phyloP scores from a whole-genome alignment of 768 basidiomycete genomes.

The Tylopilus balloui region DNA sequence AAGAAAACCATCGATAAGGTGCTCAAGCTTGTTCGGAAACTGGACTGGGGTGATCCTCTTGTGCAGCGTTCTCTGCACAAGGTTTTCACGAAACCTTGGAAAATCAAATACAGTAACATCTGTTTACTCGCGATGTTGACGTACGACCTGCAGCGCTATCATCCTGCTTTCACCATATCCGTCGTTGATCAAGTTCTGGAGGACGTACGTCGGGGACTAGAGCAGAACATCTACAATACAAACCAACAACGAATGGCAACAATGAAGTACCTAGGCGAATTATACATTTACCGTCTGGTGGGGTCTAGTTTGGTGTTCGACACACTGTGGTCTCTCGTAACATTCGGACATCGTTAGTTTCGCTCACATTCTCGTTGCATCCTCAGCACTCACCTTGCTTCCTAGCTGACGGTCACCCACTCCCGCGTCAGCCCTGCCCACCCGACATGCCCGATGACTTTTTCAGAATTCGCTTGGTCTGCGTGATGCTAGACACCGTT shows the following conservation, averaged over 20 bases:
- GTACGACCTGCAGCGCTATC: conserved; percentile 91
- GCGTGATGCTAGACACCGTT: conserved; percentile 89
- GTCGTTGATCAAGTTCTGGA: conserved; percentile 95
- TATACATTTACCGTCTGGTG: conserved; percentile 93
- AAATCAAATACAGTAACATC: conserved; percentile 89
- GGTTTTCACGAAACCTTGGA: conserved; percentile 98
- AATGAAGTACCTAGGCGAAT: conserved; percentile 92
- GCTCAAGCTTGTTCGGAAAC: conserved; percentile 84
- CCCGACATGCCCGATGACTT: conserved; percentile 95
- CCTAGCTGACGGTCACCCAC: conserved; percentile 82
- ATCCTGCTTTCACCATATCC: conserved; percentile 79
- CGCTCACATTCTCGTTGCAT: not conserved
- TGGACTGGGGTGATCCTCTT: conserved; percentile 85
- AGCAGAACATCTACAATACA: conserved; percentile 91
- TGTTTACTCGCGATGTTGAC: conserved; percentile 89
- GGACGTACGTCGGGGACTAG: conserved; percentile 84
- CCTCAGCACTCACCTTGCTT: conserved; percentile 11
- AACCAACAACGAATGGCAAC: conserved; percentile 92
- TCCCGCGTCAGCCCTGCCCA: conserved; percentile 67
- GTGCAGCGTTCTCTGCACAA: conserved; percentile 68
- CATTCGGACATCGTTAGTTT: conserved; percentile 90
- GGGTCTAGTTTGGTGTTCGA: conserved; percentile 90
- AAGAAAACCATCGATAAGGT: conserved; percentile 97
- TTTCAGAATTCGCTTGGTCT: conserved; percentile 89
- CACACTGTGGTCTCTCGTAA: conserved; percentile 88